Conservation (phyloP, 257 asterid genomes). For the Solanum corneliomulleri region DNA sequence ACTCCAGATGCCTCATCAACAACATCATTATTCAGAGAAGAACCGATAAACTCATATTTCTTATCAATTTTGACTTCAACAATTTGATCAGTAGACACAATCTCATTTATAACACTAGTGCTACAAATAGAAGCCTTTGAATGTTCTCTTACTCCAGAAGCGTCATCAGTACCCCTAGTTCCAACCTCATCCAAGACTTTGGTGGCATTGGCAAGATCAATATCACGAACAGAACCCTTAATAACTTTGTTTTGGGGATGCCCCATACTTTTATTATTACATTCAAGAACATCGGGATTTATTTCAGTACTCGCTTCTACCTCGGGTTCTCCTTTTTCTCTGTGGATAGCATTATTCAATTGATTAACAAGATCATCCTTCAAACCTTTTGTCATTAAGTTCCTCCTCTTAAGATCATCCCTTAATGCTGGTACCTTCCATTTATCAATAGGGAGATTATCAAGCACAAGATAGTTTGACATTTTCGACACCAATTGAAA, state of each 20-base stretch:
- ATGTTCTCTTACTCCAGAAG: not conserved
- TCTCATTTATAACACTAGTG: not conserved
- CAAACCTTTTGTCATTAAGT: conserved; percentile 13
- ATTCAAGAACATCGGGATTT: not conserved
- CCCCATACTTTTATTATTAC: not conserved
- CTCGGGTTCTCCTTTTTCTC: conserved; percentile 4
- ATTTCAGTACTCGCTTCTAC: not conserved
- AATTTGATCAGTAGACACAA: not conserved
- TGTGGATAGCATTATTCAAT: conserved; percentile 16
- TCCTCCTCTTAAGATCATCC: conserved; percentile 31
- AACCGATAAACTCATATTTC: not conserved
- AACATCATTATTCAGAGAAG: not conserved
- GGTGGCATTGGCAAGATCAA: not conserved
- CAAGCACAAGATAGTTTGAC: conserved; percentile 12
- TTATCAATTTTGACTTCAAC: not conserved
- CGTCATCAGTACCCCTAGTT: not conserved
- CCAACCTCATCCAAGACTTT: not conserved
- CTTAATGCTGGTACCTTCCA: conserved; percentile 26
- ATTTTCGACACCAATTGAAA: not conserved
- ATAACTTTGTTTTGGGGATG: not conserved
- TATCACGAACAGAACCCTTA: not conserved
- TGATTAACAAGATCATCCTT: conserved; percentile 26
- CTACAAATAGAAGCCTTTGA: not conserved
- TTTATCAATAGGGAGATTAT: conserved; percentile 23
- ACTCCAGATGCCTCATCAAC: not conserved